phyloP scores from a whole-genome alignment of 2,329 filamentous ascomycete species.

The Fusarium sp. region DNA sequence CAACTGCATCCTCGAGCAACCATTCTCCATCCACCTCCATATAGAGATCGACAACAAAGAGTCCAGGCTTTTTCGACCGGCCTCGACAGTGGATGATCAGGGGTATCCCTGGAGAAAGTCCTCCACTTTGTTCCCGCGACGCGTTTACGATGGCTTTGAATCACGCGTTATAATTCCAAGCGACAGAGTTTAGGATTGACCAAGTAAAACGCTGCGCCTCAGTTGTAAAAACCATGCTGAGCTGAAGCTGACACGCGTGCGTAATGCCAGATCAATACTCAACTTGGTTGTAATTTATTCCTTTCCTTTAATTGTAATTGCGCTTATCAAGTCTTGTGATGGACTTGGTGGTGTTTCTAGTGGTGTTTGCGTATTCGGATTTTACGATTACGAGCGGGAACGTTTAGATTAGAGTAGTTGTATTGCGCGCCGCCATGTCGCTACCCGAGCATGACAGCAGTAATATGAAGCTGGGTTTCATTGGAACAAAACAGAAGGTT shows the following conservation, averaged over 20 bases:
- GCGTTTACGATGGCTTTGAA: constrained; percentile 20
- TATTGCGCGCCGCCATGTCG: background rate
- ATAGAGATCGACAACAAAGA: constrained; percentile 36
- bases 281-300: constrained; percentile 14
- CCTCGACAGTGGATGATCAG: constrained; percentile 39
- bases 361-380: constrained; percentile 36
- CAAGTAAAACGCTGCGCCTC: constrained; percentile 19
- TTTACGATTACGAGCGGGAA: constrained; percentile 40
- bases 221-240: constrained; percentile 1
- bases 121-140: constrained; percentile 35
- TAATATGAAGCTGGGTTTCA: background rate
- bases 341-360: background rate
- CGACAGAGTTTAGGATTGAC: background rate
- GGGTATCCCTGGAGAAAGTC: constrained; percentile 20
- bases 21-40: background rate
- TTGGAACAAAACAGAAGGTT: background rate
- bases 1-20: background rate
- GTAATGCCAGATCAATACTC: constrained; percentile 15
- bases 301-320: background rate
- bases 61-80: constrained; percentile 24
- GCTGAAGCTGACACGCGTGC: constrained; percentile 20
- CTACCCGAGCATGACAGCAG: background rate
- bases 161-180: constrained; percentile 6
- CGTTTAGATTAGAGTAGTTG: constrained; percentile 1
- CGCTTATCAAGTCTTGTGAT: background rate